A percentile compares a stretch with the other conserved stretches of the same genome.
phyloP scores from a whole-genome alignment of 1,139 yeast genomes.

The Sugiyamaella sp. region DNA sequence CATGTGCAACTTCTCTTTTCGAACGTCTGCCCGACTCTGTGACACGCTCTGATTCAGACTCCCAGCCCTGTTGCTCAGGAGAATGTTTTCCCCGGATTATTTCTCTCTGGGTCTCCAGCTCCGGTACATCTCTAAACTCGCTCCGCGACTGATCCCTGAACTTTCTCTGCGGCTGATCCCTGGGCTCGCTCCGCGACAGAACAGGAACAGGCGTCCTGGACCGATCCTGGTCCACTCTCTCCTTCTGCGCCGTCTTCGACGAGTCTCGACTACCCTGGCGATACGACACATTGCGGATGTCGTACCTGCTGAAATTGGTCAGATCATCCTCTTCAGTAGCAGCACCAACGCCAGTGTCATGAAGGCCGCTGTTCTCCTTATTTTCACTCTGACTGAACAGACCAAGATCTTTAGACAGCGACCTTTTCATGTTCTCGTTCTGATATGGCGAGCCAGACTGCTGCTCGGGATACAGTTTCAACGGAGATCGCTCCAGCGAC shows the following conservation, averaged over 20 bases:
- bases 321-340: constrained; percentile 9
- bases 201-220: not conserved
- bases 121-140: no score
- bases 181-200: no score
- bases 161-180: no score
- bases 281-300: constrained; percentile 11
- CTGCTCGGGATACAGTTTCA: constrained; percentile 13
- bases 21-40: no score
- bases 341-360: not conserved
- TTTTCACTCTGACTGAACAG: not conserved
- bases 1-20: no score
- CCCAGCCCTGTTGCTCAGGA: no score
- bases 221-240: not conserved
- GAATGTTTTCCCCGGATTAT: no score
- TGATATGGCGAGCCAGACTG: not conserved
- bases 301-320: constrained; percentile 12
- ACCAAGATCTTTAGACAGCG: not conserved
- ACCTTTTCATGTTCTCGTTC: not conserved
- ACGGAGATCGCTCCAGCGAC: constrained; percentile 13
- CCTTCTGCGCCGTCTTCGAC: not conserved
- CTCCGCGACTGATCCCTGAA: no score
- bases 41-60: no score
- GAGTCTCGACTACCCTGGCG: not conserved
- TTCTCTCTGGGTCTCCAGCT: no score
- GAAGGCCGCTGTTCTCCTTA: constrained; percentile 2